phyloP scores from a whole-genome alignment of 164 flowering plant species.

The Brasenia schreberi region DNA sequence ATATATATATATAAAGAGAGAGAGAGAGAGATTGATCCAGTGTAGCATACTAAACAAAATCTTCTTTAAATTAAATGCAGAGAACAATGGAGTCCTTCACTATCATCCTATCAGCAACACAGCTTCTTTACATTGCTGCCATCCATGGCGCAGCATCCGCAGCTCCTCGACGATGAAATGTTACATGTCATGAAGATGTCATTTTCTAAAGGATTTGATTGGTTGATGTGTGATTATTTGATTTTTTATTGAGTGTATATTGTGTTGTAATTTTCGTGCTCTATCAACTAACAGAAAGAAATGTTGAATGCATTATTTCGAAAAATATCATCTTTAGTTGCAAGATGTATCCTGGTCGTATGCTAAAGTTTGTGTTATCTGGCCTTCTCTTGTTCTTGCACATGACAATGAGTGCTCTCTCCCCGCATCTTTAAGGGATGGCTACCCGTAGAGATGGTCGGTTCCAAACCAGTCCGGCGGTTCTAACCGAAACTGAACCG shows the following conservation, averaged over 20 bases:
- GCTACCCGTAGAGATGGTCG: no score
- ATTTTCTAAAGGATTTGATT: not conserved
- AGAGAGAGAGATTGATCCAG: not conserved
- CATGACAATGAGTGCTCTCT: no score
- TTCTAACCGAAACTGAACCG: no score
- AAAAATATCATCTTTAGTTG: no score
- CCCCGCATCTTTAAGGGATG: no score
- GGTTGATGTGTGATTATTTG: not conserved
- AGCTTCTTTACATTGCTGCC: constrained; percentile 53
- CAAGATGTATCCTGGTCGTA: no score
- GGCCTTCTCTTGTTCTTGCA: no score
- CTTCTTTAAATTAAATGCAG: constrained; percentile 25
- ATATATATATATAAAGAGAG: not conserved
- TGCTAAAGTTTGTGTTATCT: no score
- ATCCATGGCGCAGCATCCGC: constrained; percentile 29
- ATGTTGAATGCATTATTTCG: not conserved
- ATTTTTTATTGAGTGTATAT: not conserved
- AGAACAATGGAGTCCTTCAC: constrained; percentile 88
- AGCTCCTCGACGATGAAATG: not conserved
- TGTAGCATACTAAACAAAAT: not conserved
- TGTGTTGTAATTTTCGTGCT: not conserved
- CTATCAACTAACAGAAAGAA: not conserved
- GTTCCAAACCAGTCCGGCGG: no score
- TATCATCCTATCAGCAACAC: constrained; percentile 73
- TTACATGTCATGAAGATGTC: not conserved